Conservation (phyloP, 2,329 filamentous ascomycete species). For the Scedosporium dehoogii region DNA sequence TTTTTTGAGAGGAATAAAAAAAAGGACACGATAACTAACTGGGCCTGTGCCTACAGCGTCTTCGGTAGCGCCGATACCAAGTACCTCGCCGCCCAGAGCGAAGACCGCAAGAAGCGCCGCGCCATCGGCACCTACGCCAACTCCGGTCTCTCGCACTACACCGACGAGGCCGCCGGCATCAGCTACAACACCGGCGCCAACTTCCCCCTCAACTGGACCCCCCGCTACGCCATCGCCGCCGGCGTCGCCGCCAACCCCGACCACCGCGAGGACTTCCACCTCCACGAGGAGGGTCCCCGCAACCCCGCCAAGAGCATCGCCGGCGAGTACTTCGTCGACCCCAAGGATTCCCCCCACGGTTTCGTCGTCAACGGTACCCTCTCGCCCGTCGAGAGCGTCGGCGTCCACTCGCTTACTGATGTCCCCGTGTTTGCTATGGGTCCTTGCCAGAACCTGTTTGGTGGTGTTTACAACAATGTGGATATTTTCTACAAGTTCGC, state of each 20-base stretch:
- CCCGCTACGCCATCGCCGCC: conserved; percentile 68
- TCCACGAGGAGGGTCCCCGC: conserved; percentile 58
- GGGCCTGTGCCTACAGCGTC: conserved; percentile 30
- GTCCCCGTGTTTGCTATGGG: conserved; percentile 71
- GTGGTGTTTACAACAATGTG: conserved; percentile 59
- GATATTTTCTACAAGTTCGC: conserved; percentile 70
- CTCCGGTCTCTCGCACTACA: conserved; percentile 70
- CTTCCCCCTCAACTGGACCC: conserved; percentile 80
- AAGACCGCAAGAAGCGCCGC: conserved; percentile 62
- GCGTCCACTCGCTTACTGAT: conserved; percentile 69
- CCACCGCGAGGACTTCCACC: conserved; percentile 64
- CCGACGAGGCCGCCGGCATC: conserved; percentile 43
- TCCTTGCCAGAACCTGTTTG: conserved; percentile 68
- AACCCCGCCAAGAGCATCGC: conserved; percentile 46
- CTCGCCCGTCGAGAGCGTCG: conserved; percentile 50
- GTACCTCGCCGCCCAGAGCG: conserved; percentile 56
- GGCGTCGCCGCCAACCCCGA: conserved; percentile 66
- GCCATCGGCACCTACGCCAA: conserved; percentile 66
- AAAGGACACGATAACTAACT: too few species aligned
- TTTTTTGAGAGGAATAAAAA: too few species aligned
- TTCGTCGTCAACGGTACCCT: conserved; percentile 70
- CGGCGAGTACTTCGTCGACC: conserved; percentile 57
- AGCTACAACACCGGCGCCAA: conserved; percentile 63
- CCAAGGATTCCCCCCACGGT: conserved; percentile 54
- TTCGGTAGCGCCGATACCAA: conserved; percentile 73